phyloP scores from a whole-genome alignment of 352 stramenopile genomes.

The Phytopythium ostracodes region DNA sequence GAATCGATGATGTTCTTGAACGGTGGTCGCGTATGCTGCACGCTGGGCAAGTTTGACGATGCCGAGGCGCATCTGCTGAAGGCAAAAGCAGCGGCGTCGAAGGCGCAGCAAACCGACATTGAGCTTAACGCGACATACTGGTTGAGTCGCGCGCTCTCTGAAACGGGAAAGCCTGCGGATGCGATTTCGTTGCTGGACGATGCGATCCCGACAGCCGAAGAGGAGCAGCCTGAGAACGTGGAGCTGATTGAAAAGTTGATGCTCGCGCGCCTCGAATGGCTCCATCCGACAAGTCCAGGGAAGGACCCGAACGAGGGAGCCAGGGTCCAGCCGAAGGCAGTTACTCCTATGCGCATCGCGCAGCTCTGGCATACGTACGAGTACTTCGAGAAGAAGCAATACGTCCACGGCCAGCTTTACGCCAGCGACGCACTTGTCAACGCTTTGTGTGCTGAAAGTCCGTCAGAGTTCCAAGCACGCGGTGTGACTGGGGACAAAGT shows the following conservation, averaged over 20 bases:
- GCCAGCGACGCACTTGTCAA: constrained; percentile 24
- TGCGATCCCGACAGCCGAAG: constrained; percentile 22
- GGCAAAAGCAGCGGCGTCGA: constrained; percentile 25
- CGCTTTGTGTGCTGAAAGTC: constrained; percentile 15
- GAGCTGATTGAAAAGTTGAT: constrained; percentile 45
- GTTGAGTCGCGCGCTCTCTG: constrained; percentile 43
- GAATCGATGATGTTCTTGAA: constrained; percentile 54
- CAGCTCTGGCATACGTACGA: constrained; percentile 37
- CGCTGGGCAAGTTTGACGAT: constrained; percentile 40
- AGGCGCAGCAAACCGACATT: constrained; percentile 25
- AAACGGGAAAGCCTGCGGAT: constrained; percentile 24
- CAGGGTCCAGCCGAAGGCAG: constrained; percentile 1
- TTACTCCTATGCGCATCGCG: constrained; percentile 12
- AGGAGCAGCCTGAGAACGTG: constrained; percentile 17
- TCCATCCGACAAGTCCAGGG: constrained; percentile 27
- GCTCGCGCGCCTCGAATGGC: constrained; percentile 37
- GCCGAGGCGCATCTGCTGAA: constrained; percentile 40
- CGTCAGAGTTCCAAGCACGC: neutral
- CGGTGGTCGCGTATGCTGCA: constrained; percentile 51
- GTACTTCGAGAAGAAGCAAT: constrained; percentile 48
- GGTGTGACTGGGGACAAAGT: neutral
- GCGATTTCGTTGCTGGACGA: constrained; percentile 22
- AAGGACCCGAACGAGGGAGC: neutral
- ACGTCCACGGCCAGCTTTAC: constrained; percentile 41
- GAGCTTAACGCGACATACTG: constrained; percentile 43